These are phyloP conservation scores for Nakaseomyces nivariensis DNA, from an alignment of 1,139 yeast genomes.

Conservation along the genomic window DNA sequence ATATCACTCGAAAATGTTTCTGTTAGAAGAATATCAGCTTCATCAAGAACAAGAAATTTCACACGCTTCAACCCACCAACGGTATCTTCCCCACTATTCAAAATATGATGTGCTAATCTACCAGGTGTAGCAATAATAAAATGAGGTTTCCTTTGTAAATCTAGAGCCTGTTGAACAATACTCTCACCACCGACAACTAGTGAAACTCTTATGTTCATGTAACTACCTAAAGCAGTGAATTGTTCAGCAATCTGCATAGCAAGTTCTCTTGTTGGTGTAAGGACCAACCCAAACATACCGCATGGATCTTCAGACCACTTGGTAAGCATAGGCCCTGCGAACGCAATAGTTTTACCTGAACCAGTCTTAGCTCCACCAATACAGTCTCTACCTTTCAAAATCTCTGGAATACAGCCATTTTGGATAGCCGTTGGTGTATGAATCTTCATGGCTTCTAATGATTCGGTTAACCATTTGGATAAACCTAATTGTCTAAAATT, in stretches of 20 bases:
- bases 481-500: slow-evolving; percentile 60
- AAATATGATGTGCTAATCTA: slow-evolving; percentile 83
- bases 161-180: slow-evolving; percentile 75
- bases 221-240: slow-evolving; percentile 83
- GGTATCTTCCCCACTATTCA: slow-evolving; percentile 84
- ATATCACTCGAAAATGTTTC: slow-evolving; percentile 77
- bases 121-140: slow-evolving; percentile 97
- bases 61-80: slow-evolving; percentile 67
- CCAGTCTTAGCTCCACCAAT: slow-evolving; percentile 99
- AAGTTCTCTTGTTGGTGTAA: slow-evolving; percentile 92
- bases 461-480: slow-evolving; percentile 77
- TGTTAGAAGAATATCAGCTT: slow-evolving; percentile 85
- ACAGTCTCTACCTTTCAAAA: slow-evolving; percentile 68
- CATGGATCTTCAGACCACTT: slow-evolving; percentile 92
- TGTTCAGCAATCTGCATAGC: slow-evolving; percentile 97
- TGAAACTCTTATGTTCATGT: slow-evolving; percentile 70
- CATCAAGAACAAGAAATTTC: slow-evolving; percentile 80
- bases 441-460: slow-evolving; percentile 74
- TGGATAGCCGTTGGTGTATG: slow-evolving; percentile 81
- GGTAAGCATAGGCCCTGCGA: slow-evolving; percentile 92
- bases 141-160: slow-evolving; percentile 77
- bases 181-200: slow-evolving; percentile 94
- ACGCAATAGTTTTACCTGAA: slow-evolving; percentile 95
- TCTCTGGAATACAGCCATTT: slow-evolving; percentile 77
- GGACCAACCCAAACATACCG: slow-evolving; percentile 79